These are phyloP conservation scores for Diplotaxis tenuifolia DNA, from an alignment of 345 rosid species.

Conservation along the genomic window DNA sequence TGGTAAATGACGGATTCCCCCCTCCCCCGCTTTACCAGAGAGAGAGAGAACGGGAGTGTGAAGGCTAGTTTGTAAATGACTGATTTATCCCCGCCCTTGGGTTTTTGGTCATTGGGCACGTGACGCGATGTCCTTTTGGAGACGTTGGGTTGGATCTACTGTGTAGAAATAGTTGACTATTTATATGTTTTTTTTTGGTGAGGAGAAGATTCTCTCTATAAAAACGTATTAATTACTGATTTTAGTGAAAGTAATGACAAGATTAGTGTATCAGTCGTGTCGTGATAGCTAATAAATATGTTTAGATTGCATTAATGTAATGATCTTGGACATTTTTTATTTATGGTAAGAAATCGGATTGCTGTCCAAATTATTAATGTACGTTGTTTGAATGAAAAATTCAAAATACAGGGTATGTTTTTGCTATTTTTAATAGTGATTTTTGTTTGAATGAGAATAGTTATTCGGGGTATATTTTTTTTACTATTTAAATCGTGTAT, in stretches of 20 bases:
- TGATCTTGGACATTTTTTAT: background rate
- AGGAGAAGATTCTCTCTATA: conserved; percentile 15
- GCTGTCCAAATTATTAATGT: background rate
- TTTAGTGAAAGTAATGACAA: background rate
- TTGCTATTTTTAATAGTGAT: too few relatives aligned
- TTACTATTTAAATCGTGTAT: too few relatives aligned
- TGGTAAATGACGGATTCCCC: background rate
- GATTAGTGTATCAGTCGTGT: conserved; percentile 7
- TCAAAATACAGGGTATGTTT: too few relatives aligned
- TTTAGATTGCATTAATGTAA: background rate
- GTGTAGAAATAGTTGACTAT: conserved; percentile 14
- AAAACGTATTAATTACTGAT: background rate
- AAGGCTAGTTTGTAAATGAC: conserved; percentile 28
- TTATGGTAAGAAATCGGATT: background rate
- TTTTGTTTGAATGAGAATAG: too few relatives aligned
- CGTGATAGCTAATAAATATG: conserved; percentile 12
- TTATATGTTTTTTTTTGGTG: background rate
- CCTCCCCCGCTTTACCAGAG: too few relatives aligned
- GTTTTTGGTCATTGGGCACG: conserved; percentile 25
- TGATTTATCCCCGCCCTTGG: conserved; percentile 25
- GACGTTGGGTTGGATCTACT: conserved; percentile 32
- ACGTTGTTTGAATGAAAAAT: background rate
- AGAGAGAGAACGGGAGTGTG: conserved; percentile 11
- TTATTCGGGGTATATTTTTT: too few relatives aligned
- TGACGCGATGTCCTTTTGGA: conserved; percentile 20